phyloP scores from a whole-genome alignment of 768 basidiomycete species.

The Galerina marginata region DNA sequence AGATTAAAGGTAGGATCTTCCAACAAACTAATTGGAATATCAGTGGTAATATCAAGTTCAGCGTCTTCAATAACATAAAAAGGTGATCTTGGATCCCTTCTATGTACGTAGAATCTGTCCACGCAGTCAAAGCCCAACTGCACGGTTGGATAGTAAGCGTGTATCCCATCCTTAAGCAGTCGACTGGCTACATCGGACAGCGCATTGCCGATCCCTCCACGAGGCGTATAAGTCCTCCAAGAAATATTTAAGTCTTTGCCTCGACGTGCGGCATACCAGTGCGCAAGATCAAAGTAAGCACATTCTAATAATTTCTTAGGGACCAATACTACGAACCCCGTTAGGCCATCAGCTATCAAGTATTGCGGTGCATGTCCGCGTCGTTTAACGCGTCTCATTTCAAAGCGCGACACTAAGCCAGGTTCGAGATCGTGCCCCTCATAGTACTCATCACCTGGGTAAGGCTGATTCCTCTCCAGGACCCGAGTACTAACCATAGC shows the following conservation, averaged over 20 bases:
- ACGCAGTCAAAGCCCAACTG: background rate
- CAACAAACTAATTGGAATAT: background rate
- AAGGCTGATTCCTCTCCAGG: background rate
- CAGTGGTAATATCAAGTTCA: background rate
- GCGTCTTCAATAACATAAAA: background rate
- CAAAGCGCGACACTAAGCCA: background rate
- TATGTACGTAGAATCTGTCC: background rate
- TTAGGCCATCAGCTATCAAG: background rate
- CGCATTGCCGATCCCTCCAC: too few relatives aligned
- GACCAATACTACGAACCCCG: background rate
- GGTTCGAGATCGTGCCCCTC: background rate
- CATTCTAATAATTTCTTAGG: background rate
- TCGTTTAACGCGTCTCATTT: background rate
- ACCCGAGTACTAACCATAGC: background rate
- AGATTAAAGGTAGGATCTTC: background rate
- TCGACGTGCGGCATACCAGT: background rate
- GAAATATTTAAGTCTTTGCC: background rate
- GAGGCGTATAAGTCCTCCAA: too few relatives aligned
- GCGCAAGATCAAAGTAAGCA: constrained; percentile 2
- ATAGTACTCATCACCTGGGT: constrained; percentile 6
- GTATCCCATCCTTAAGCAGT: background rate
- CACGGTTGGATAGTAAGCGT: background rate
- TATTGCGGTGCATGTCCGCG: background rate
- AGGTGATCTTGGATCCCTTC: background rate
- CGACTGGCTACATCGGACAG: too few relatives aligned